phyloP scores from a whole-genome alignment of 139 green algal species.

The Tetraselmis chui region DNA sequence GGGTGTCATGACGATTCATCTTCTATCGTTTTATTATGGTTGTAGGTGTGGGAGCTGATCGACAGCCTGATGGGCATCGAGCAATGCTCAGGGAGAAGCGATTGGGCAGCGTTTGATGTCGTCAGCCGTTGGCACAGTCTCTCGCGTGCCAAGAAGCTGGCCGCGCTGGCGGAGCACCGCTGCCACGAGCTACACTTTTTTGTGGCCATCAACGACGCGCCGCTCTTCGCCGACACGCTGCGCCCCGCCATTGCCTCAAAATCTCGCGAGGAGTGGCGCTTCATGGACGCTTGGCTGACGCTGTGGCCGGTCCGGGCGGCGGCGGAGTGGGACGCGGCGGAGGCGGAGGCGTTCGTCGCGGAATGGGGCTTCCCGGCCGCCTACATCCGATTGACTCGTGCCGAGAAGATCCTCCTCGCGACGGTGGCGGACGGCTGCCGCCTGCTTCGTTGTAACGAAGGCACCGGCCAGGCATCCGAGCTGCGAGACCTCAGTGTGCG shows the following conservation, averaged over 20 bases:
- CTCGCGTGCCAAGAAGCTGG: neutral
- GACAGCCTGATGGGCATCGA: neutral
- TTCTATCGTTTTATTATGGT: too few relatives aligned
- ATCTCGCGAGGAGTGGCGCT: neutral
- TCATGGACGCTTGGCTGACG: neutral
- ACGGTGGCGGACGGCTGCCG: neutral
- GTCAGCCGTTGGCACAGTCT: neutral
- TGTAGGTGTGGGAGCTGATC: neutral
- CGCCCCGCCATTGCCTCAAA: neutral
- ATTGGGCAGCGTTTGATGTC: neutral
- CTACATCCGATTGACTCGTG: neutral
- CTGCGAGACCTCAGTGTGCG: neutral
- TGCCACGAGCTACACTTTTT: neutral
- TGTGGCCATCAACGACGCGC: neutral
- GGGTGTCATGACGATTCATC: too few relatives aligned
- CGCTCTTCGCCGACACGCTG: neutral
- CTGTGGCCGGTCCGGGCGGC: neutral
- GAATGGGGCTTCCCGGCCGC: neutral
- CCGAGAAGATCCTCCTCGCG: neutral
- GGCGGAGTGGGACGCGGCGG: neutral
- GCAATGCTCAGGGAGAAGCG: too few relatives aligned
- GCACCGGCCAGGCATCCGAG: neutral
- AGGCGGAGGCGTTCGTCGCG: neutral
- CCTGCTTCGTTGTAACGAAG: neutral
- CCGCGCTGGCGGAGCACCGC: neutral